Base-by-base conservation (phyloP, 23 red algal genomes). In the Agarophyton chilense region DNA sequence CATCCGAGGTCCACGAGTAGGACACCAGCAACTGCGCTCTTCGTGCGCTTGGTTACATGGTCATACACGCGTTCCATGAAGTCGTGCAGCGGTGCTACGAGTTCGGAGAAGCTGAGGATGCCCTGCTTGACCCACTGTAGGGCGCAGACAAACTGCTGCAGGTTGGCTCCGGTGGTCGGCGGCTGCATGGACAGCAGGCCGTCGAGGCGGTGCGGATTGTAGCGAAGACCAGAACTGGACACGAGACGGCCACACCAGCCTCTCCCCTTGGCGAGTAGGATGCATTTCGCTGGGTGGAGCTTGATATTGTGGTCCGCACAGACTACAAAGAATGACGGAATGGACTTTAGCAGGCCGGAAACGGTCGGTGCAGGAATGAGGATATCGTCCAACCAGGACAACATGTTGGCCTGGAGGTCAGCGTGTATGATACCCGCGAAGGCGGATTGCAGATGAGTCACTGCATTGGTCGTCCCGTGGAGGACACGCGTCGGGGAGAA, bases 111-210 rank as follows among this genome's bases (percentile, higher is more conserved):
- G 35, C 57, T 60, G 0, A 67, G 67, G 52, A 89, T 89, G 29
- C 66, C 41, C 41, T 77, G 67, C 84, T 89, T 89, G 84, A 89
- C 33, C 66, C 67, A 89, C 25, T 89, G 67, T 29, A 89, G 55
- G 34, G 84, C 84, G 62, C 84, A 77, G 44, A 78, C 17, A 60
- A 89, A 89, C 50, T 89, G 54, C 33, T 79, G 86, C 13, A 90
- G 70, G 1, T 79, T 12, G 19, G 38, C 72, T 22, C 86, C 86
- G 26, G 53, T 44, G 28, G 86, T 78, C 10, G 86, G 70, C 10
- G 70, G 75, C 47, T 90, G 72, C 86, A 80, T 79, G 21, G 36
- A 14, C 12, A 90, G 52, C 24, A 79, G 46, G 31, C 46, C 72
- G 10, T 78, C 55, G 19, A 90, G 12, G 31, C 46, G 28, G 10